Evolutionary conservation across 805 yeast genomes (phyloP).

Genomic region (Kregervanrija fluxuum): DNA sequence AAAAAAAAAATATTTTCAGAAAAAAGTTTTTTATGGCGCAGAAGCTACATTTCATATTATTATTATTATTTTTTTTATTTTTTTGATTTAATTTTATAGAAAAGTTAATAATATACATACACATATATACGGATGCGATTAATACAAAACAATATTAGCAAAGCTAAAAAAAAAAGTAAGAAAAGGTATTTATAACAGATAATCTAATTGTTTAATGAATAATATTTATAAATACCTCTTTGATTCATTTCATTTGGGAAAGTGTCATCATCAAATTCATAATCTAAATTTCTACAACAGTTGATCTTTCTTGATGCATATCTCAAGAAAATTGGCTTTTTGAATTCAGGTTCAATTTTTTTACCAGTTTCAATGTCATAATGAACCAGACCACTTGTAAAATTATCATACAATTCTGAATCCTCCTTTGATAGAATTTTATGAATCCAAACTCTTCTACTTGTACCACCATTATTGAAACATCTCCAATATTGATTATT

Average conservation of each 20-base stretch:
- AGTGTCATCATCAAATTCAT: conserved; percentile 31
- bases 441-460: conserved; percentile 73
- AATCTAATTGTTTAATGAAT: conserved; percentile 41
- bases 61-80: too few species aligned
- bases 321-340: conserved; percentile 42
- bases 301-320: conserved; percentile 48
- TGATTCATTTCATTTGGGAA: conserved; percentile 47
- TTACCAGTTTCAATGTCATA: conserved; percentile 62
- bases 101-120: too few species aligned
- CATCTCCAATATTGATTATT: conserved; percentile 36
- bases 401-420: conserved; percentile 13
- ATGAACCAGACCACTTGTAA: conserved; percentile 32
- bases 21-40: too few species aligned
- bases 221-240: conserved; percentile 52
- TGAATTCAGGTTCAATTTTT: conserved; percentile 40
- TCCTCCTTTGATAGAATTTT: conserved; percentile 5
- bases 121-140: too few species aligned
- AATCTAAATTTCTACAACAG: conserved; percentile 46
- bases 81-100: too few species aligned
- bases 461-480: conserved; percentile 46
- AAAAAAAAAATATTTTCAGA: too few species aligned
- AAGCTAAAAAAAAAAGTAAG: neutral
- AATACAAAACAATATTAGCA: neutral
- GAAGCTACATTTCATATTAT: too few species aligned
- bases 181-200: neutral